Evolutionary conservation across 75 land plant genomes (phyloP), one percentile per base, ranked within the genome.

Genomic region (Pseudotsuga menziesii): DNA sequence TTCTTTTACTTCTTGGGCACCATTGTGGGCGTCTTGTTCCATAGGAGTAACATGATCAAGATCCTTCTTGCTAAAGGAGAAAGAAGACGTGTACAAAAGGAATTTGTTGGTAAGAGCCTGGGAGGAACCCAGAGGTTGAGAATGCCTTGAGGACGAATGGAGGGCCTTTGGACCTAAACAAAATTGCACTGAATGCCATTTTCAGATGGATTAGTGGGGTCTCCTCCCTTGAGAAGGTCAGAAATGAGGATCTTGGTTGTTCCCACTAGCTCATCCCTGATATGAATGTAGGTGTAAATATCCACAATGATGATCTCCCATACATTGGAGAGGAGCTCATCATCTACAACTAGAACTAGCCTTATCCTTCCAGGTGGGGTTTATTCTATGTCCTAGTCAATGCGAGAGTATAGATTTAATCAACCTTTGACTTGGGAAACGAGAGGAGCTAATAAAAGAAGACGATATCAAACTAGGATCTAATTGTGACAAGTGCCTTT

Each of bases 351-450:
- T 26, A 85, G 75, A 36, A 73, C 27, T 48, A 85, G 54, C 54
- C n/a, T n/a, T 74, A 44, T 85, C 81, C 26, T 85, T 82, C 87
- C 87, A 85, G 15, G 41, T 55, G 59, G 87, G 87, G 58, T 85
- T 79, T 19, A n/a, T 63, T 57, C 81, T 84, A 25, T 75, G 35
- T 74, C 39, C 66, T 78, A 61, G 62, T 83, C 79, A 3, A 85
- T 71, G 4, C 56, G 35, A 58, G 87, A n/a, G n/a, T n/a, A n/a
- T n/a, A n/a, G n/a, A n/a, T n/a, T n/a, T n/a, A n/a, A n/a, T n/a
- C n/a, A n/a, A n/a, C n/a, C n/a, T n/a, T n/a, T n/a, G n/a, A n/a
- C n/a, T n/a, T n/a, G n/a, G n/a, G n/a, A n/a, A n/a, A n/a, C n/a
- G n/a, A n/a, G n/a, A n/a, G n/a, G n/a, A n/a, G n/a, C n/a, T n/a